Evolutionary conservation across 306 rosid species (phyloP), one percentile per base, ranked within the genome.

Genomic region (Geum urbanum): DNA sequence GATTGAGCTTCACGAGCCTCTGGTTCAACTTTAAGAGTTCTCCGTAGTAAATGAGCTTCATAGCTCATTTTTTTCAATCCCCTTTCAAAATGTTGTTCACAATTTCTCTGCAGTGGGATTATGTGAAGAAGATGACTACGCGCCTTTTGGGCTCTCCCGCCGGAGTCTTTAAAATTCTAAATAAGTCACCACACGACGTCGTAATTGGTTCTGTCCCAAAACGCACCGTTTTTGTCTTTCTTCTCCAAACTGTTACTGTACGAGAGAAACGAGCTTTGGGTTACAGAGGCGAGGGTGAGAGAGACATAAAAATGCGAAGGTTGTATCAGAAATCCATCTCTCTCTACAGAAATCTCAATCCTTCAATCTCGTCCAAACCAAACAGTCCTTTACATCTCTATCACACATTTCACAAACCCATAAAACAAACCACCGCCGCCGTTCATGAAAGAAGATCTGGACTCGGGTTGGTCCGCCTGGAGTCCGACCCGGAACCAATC

Each of bases 401-500:
- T n/a, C 69, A 49, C 39, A 51, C 66, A 18, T 40, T 69, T 24
- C 71, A 41, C 64, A 51, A 57, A 41, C 53, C 68, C 43, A 46
- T 19, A 57, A 63, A 18, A 3, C 51, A 43, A 67, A 65, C 40
- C 50, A 44, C 35, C 39, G 18, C 27, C 46, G 47, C 16, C 9
- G 19, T 40, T 5, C 45, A 56, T 39, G 60, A 41, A 12, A 24
- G 27, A 67, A 37, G 44, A 60, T 74, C 65, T 40, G 78, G 82
- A 7, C 80, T 77, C 65, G 90, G 83, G 54, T 73, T 83, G n/a
- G 67, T 82, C 71, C 74, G 55, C 54, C 79, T 89, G 9, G 75
- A 77, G 69, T 35, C 77, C 47, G 20, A 18, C 67, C 59, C 81
- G 8, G 41, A 40, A 20, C 39, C 67, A 12, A 63, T 43, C 43